phyloP scores from a whole-genome alignment of 2,329 filamentous ascomycete genomes.

The Ceratocystis huliohia region DNA sequence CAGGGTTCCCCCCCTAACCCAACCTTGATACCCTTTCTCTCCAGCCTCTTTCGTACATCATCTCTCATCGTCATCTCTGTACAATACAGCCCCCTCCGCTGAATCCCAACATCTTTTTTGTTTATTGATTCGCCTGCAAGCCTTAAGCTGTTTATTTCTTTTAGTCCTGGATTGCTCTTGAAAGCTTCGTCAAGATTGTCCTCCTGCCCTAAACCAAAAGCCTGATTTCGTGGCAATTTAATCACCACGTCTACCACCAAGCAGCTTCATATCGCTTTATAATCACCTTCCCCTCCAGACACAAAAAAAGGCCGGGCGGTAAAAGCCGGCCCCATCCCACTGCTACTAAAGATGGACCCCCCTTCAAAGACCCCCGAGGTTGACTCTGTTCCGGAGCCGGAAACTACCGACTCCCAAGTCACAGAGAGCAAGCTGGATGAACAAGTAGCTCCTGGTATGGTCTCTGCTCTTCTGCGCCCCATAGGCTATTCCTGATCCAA shows the following conservation, averaged over 20 bases:
- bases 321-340: neutral
- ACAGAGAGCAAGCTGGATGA: neutral
- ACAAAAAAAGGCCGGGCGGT: neutral
- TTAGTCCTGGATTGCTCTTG: neutral
- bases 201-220: neutral
- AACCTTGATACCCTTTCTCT: constrained; percentile 12
- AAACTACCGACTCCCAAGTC: neutral
- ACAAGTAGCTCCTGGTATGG: neutral
- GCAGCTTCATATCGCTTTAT: neutral
- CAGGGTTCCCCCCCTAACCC: neutral
- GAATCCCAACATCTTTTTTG: neutral
- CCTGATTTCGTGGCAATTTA: neutral
- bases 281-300: too few species aligned
- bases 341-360: neutral
- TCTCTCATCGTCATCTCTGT: constrained; percentile 8
- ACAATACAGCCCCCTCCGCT: constrained; percentile 3
- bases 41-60: neutral
- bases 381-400: neutral
- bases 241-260: neutral
- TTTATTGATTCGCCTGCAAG: neutral
- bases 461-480: neutral
- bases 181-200: neutral
- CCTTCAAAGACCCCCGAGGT: neutral
- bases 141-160: neutral
- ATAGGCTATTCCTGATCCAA: neutral